Conservation (phyloP, 2,329 filamentous ascomycete genomes). For the Arthroderma sp. region DNA sequence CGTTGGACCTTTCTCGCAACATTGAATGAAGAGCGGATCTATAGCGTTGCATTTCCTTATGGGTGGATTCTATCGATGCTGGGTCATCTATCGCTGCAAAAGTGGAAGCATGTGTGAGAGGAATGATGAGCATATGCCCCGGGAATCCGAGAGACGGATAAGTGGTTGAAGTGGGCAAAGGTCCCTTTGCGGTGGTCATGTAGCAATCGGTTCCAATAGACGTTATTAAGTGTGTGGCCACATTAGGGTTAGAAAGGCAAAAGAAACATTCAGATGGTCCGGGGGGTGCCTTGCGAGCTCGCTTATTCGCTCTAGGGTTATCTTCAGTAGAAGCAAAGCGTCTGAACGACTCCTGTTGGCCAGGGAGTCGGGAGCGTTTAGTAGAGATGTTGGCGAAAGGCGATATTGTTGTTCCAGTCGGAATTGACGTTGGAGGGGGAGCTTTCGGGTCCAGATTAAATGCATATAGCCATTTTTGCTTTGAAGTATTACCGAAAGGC, state of each 20-base stretch:
- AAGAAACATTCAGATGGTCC: slow-evolving; percentile 83
- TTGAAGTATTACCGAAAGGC: slow-evolving; percentile 58
- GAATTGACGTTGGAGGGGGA: slow-evolving; percentile 47
- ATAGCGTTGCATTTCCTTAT: slow-evolving; percentile 72
- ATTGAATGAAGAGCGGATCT: slow-evolving; percentile 65
- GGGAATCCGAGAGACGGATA: slow-evolving; percentile 66
- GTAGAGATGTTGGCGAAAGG: slow-evolving; percentile 43
- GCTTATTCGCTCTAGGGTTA: slow-evolving; percentile 27
- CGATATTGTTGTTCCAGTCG: slow-evolving; percentile 59
- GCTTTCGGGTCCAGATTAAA: slow-evolving; percentile 56
- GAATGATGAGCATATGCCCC: slow-evolving; percentile 81
- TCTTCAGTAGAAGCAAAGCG: slow-evolving; percentile 27
- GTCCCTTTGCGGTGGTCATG: slow-evolving; percentile 82
- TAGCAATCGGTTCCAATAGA: slow-evolving; percentile 81
- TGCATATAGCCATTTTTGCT: slow-evolving; percentile 51
- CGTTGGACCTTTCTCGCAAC: slow-evolving; percentile 38
- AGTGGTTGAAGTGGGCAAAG: slow-evolving; percentile 57
- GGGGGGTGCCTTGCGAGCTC: slow-evolving; percentile 36
- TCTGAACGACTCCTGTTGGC: slow-evolving; percentile 24
- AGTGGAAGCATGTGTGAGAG: slow-evolving; percentile 67
- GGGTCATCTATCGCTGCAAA: slow-evolving; percentile 51
- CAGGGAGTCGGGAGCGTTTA: slow-evolving; percentile 43
- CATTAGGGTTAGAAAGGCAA: slow-evolving; percentile 75
- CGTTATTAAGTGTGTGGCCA: slow-evolving; percentile 77
- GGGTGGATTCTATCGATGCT: slow-evolving; percentile 46